phyloP scores from a whole-genome alignment of 2,329 filamentous ascomycete species.

The Monosporascus sp. region DNA sequence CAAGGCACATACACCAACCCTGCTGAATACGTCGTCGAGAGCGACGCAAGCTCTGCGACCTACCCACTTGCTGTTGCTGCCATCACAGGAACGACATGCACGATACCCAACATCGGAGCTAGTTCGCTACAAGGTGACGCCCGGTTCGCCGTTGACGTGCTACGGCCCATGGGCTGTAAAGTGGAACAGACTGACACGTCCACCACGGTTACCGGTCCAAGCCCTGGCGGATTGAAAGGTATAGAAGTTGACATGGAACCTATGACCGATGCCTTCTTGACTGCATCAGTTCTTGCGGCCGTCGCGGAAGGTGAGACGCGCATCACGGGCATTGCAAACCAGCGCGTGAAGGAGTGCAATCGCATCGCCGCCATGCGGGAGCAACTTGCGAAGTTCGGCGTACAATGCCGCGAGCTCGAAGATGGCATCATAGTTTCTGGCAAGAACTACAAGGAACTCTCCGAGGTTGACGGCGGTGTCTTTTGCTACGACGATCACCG shows the following conservation, averaged over 20 bases:
- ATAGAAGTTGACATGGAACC: conserved; percentile 93
- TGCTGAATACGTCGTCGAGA: conserved; percentile 82
- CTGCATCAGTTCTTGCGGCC: conserved; percentile 86
- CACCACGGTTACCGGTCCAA: conserved; percentile 90
- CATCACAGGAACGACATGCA: conserved; percentile 93
- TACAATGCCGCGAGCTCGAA: conserved; percentile 78
- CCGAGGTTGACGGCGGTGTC: conserved; percentile 59
- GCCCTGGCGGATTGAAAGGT: conserved; percentile 64
- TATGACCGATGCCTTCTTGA: conserved; percentile 98
- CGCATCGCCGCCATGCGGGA: conserved; percentile 93
- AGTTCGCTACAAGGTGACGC: conserved; percentile 91
- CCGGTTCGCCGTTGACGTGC: conserved; percentile 83
- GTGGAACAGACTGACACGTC: conserved; percentile 80
- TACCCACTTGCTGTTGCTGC: conserved; percentile 92
- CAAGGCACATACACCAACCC: conserved; percentile 80
- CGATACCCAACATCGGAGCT: conserved; percentile 91
- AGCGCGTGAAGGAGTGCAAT: conserved; percentile 97
- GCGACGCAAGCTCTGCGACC: conserved; percentile 94
- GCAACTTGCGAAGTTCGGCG: conserved; percentile 88
- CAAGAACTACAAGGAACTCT: conserved; percentile 39
- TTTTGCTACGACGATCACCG: conserved; percentile 97
- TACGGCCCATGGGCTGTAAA: conserved; percentile 87
- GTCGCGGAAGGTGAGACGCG: conserved; percentile 78
- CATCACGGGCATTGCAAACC: conserved; percentile 93
- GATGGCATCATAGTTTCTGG: conserved; percentile 81